phyloP scores from a whole-genome alignment of 2,329 filamentous ascomycete species.

The Cladosporium sp. region DNA sequence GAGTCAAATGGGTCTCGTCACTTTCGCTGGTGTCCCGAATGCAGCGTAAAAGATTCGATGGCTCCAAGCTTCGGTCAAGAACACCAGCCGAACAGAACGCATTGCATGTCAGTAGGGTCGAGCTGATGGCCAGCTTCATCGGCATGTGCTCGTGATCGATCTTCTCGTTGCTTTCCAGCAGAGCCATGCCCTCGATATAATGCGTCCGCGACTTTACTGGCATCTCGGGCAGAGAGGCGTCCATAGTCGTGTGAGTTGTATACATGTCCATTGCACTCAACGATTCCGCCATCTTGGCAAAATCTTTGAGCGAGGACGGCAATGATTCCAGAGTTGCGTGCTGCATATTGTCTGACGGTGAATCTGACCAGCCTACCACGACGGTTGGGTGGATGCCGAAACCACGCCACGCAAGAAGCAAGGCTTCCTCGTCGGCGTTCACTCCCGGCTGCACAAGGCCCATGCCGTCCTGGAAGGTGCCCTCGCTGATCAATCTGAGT shows the following conservation, averaged over 20 bases:
- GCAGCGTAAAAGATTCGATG: not conserved
- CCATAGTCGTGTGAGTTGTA: slow-evolving; percentile 55
- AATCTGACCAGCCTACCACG: slow-evolving; percentile 40
- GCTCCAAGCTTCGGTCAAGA: not conserved
- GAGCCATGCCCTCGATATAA: slow-evolving; percentile 54
- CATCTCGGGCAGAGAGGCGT: slow-evolving; percentile 63
- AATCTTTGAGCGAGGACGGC: slow-evolving; percentile 46
- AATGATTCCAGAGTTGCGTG: not conserved
- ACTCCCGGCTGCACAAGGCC: slow-evolving; percentile 57
- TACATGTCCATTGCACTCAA: slow-evolving; percentile 68
- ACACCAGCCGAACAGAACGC: not conserved
- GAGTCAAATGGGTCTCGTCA: slow-evolving; percentile 28
- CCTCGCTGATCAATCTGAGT: slow-evolving; percentile 76
- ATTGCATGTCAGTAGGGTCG: not conserved
- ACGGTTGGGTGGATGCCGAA: slow-evolving; percentile 56
- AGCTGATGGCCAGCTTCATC: slow-evolving; percentile 19
- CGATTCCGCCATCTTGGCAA: slow-evolving; percentile 57
- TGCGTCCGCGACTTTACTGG: slow-evolving; percentile 54
- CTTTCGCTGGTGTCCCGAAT: slow-evolving; percentile 23
- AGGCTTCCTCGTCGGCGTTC: slow-evolving; percentile 61
- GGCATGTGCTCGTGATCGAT: slow-evolving; percentile 46
- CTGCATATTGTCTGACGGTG: not conserved
- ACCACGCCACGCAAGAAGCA: slow-evolving; percentile 65
- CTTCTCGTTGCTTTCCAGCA: slow-evolving; percentile 54
- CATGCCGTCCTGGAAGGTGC: slow-evolving; percentile 77